Percentiles rank a stretch among this genome's conserved stretches.
phyloP scores from a whole-genome alignment of 768 basidiomycete species.

The Tubosaeta sp. region DNA sequence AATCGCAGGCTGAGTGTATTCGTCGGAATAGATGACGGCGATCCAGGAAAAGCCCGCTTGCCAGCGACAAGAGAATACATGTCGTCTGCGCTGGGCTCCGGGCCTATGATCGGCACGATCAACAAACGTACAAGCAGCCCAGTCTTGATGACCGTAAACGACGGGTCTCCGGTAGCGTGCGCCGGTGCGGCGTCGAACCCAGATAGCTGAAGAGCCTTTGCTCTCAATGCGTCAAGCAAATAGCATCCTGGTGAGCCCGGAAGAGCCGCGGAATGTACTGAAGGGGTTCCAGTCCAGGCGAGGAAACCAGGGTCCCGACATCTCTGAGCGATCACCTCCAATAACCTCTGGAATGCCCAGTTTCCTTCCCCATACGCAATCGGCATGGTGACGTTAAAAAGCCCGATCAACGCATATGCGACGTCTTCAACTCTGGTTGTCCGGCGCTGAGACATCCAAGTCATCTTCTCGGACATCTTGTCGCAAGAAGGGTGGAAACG shows the following conservation, averaged over 20 bases:
- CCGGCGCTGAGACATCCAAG: conserved; percentile 22
- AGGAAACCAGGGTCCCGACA: not conserved
- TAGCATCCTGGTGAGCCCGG: not conserved
- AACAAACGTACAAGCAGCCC: not conserved
- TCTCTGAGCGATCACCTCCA: not conserved
- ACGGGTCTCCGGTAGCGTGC: not conserved
- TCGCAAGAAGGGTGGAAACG: conserved; percentile 10
- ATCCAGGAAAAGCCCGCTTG: not conserved
- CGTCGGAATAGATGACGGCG: not conserved
- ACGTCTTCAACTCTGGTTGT: conserved; percentile 23
- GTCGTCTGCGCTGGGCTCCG: not conserved
- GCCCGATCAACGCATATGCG: conserved; percentile 23
- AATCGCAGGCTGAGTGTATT: not conserved
- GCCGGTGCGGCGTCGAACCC: not conserved
- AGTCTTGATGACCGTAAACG: conserved; percentile 1
- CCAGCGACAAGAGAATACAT: not conserved
- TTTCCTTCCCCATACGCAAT: conserved; percentile 24
- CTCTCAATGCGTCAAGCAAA: not conserved
- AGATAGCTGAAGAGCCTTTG: not conserved
- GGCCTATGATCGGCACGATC: not conserved
- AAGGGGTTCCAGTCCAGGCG: not conserved
- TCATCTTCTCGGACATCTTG: conserved; percentile 17
- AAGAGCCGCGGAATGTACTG: not conserved
- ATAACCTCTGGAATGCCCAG: conserved; percentile 21
- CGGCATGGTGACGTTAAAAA: conserved; percentile 21